Base-by-base conservation (phyloP, 2,329 filamentous ascomycete species). In the Venturiaceae sp. region DNA sequence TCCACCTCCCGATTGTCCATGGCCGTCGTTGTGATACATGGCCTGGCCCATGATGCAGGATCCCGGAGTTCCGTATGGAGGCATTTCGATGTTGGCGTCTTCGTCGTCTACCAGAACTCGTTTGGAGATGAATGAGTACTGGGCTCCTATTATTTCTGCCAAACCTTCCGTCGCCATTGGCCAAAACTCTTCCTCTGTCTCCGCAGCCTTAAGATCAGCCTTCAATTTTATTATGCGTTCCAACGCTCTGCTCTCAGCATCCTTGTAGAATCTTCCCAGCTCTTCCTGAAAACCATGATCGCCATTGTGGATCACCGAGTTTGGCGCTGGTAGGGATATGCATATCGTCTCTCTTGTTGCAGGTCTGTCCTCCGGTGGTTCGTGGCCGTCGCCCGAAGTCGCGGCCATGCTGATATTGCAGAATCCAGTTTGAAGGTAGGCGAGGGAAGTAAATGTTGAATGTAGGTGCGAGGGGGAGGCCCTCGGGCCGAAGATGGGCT, bases 111-210 rank as follows among this genome's bases (percentile, higher is more conserved):
- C 77, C 58, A 83, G 71, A 46, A 85, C 81, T 47, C 83, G 73
- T 67, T 86, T 86, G 50, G 84, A 82, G 41, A 88, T 82, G 65
- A 88, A 88, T 26, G 79, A 81, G 72, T 84, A 86, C 67, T 89
- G 85, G 8, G 85, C 80, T 60, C 81, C 80, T 60, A 81, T 76
- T 36, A 88, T 81, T 52, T 76, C 75, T 50, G 85, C 81, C 65
- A 88, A 75, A 46, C 82, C 83, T 66, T 86, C 80, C 71, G 86
- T 82, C 59, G 87, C 72, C 23, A 79, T 72, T 47, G 73, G 74
- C 85, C 85, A 89, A 70, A 88, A 88, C 46, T 60, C 58, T 54
- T 79, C 75, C 60, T 84, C 79, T 2, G 76, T 78, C 55, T 80
- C 76, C 54, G 80, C 73, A 21, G 71, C 72, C 55, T 77, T 75